Evolutionary conservation across 1,284 basidiomycete species (phyloP).

Genomic region (Cutaneotrichosporon cavernicola): DNA sequence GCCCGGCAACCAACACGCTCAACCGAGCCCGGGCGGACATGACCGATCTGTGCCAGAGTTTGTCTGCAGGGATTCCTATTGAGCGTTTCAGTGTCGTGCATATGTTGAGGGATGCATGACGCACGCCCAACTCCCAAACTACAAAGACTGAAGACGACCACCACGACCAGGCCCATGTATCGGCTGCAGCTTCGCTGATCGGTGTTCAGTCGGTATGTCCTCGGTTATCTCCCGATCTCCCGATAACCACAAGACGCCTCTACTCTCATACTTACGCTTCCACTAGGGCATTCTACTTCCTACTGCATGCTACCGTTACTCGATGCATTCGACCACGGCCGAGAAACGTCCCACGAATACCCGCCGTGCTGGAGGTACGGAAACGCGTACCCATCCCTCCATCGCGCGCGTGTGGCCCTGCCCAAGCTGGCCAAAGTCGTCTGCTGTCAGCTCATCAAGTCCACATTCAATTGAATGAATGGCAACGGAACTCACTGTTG

Average conservation of each 20-base stretch:
- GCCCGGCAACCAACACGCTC: neutral
- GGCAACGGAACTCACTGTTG: neutral
- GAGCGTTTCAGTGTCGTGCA: too few species aligned
- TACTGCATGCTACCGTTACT: neutral
- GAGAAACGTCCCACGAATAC: conserved; percentile 5
- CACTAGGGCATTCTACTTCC: neutral
- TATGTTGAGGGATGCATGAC: too few species aligned
- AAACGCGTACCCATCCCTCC: conserved; percentile 4
- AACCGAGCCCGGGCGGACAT: neutral
- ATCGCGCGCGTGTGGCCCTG: neutral
- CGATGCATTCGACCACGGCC: neutral
- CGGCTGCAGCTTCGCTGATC: too few species aligned
- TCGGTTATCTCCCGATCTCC: too few species aligned
- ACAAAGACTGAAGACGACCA: too few species aligned
- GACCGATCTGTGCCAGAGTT: neutral
- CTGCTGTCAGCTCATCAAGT: neutral
- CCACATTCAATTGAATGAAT: too few species aligned
- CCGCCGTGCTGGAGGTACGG: neutral
- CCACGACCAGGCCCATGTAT: too few species aligned
- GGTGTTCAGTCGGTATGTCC: too few species aligned
- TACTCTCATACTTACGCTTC: neutral
- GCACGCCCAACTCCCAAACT: too few species aligned
- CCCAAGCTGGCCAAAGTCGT: conserved; percentile 9
- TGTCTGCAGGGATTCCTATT: too few species aligned
- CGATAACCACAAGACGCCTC: neutral